Percentiles rank a stretch among this genome's conserved stretches.
Evolutionary conservation across 306 rosid genomes (phyloP).

Genomic region (Corylus heterophylla): DNA sequence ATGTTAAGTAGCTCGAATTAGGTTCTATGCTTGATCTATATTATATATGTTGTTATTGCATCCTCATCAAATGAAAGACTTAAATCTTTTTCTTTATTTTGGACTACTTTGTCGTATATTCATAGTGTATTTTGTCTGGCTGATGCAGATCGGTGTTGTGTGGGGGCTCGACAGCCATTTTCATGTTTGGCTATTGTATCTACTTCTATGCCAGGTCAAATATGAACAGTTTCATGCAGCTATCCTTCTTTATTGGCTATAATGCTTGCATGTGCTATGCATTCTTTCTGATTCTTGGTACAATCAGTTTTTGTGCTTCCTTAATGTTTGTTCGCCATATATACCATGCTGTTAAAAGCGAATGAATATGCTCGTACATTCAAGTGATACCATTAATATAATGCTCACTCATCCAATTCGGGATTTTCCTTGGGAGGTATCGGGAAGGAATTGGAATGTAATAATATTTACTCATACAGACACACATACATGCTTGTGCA

Average conservation of each 20-base stretch:
- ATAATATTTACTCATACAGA: not conserved
- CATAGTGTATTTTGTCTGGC: conserved; percentile 11
- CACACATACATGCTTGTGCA: not conserved
- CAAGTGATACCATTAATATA: not conserved
- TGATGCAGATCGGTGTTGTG: conserved; percentile 71
- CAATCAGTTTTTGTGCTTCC: conserved; percentile 67
- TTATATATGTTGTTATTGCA: not conserved
- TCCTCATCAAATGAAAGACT: not conserved
- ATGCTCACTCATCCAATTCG: not conserved
- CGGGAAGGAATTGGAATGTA: not conserved
- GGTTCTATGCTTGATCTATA: not conserved
- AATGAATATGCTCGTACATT: conserved; percentile 40
- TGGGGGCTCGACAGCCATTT: conserved; percentile 77
- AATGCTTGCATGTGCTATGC: conserved; percentile 79
- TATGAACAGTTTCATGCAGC: conserved; percentile 78
- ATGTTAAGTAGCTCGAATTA: not conserved
- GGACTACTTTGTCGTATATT: not conserved
- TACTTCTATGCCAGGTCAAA: conserved; percentile 68
- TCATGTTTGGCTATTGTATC: conserved; percentile 69
- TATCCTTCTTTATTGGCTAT: conserved; percentile 71
- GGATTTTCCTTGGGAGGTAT: not conserved
- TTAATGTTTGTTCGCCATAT: conserved; percentile 65
- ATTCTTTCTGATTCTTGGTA: conserved; percentile 76
- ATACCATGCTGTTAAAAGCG: conserved; percentile 71
- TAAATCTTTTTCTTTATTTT: not conserved